Evolutionary conservation across 1,139 yeast genomes (phyloP).

Genomic region (Meyerozyma guilliermondii): DNA sequence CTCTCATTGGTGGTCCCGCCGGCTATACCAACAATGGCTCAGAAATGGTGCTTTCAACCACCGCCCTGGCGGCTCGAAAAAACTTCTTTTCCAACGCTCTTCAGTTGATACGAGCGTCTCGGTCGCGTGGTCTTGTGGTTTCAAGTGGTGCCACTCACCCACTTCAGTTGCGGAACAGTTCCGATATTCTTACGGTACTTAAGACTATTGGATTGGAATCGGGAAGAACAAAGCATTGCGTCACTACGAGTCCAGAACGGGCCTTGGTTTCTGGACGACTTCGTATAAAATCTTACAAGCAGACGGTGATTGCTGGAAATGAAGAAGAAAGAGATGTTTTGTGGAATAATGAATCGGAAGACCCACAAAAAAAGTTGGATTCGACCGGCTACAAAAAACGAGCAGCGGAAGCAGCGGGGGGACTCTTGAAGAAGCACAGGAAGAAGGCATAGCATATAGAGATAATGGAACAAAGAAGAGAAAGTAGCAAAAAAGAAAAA

Average conservation of each 20-base stretch:
- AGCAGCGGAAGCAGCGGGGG: slow-evolving; percentile 21
- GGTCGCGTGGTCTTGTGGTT: slow-evolving; percentile 73
- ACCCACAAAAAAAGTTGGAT: slow-evolving; percentile 18
- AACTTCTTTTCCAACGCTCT: slow-evolving; percentile 67
- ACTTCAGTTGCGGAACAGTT: slow-evolving; percentile 55
- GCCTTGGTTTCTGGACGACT: slow-evolving; percentile 70
- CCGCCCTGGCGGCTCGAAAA: slow-evolving; percentile 36
- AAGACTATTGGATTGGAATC: slow-evolving; percentile 65
- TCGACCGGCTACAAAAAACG: slow-evolving; percentile 22
- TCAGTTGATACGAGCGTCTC: slow-evolving; percentile 74
- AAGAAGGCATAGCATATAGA: slow-evolving; percentile 2
- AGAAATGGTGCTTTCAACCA: not conserved
- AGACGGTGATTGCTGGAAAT: slow-evolving; percentile 51
- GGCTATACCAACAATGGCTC: slow-evolving; percentile 15
- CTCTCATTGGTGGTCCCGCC: slow-evolving; percentile 43
- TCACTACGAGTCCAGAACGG: slow-evolving; percentile 54
- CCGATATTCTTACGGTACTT: slow-evolving; percentile 65
- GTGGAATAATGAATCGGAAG: slow-evolving; percentile 19
- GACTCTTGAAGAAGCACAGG: slow-evolving; percentile 21
- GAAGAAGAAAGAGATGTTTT: slow-evolving; percentile 13
- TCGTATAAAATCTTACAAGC: slow-evolving; percentile 66
- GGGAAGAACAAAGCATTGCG: slow-evolving; percentile 56
- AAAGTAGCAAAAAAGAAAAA: not conserved
- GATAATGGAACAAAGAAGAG: too few species aligned
- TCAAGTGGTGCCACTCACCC: slow-evolving; percentile 70